These are phyloP conservation scores for Roridomyces roridus DNA, from an alignment of 768 basidiomycete genomes.

Conservation along the genomic window DNA sequence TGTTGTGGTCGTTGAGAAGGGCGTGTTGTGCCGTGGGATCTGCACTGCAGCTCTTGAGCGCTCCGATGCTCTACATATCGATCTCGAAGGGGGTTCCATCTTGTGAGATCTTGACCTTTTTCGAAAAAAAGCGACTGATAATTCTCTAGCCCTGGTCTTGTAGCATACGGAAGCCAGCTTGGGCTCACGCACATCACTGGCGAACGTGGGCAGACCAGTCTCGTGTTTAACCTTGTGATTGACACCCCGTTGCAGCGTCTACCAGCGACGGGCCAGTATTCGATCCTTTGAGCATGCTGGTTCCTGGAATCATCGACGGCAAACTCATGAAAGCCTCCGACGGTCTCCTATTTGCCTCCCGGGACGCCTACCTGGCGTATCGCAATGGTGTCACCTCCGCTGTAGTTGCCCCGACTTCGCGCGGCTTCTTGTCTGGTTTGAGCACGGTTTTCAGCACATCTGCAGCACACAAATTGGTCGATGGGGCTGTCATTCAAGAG, in stretches of 20 bases:
- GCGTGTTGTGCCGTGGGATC: conserved; percentile 12
- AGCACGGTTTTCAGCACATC: conserved; percentile 67
- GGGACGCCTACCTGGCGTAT: conserved; percentile 50
- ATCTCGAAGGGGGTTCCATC: conserved; percentile 21
- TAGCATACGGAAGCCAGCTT: conserved; percentile 19
- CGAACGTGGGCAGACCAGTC: no score
- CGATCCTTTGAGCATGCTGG: conserved; percentile 48
- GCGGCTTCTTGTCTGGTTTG: conserved; percentile 67
- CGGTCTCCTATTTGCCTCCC: conserved; percentile 55
- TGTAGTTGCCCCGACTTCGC: conserved; percentile 61
- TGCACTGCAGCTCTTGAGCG: background rate
- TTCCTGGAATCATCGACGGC: conserved; percentile 41
- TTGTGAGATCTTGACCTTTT: conserved; percentile 4
- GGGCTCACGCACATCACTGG: conserved; percentile 43
- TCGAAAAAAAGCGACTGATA: background rate
- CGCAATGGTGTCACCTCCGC: conserved; percentile 76
- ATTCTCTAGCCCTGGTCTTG: conserved; percentile 9
- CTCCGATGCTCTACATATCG: conserved; percentile 3
- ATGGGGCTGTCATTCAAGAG: conserved; percentile 66
- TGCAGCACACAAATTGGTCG: conserved; percentile 64
- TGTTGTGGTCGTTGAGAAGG: conserved; percentile 11
- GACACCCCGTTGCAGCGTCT: conserved; percentile 65
- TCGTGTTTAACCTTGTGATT: no score
- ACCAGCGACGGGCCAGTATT: conserved; percentile 70
- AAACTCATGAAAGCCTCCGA: conserved; percentile 67